Conservation (phyloP, 495 filamentous ascomycete species). For the Aspergillus biplanus region DNA sequence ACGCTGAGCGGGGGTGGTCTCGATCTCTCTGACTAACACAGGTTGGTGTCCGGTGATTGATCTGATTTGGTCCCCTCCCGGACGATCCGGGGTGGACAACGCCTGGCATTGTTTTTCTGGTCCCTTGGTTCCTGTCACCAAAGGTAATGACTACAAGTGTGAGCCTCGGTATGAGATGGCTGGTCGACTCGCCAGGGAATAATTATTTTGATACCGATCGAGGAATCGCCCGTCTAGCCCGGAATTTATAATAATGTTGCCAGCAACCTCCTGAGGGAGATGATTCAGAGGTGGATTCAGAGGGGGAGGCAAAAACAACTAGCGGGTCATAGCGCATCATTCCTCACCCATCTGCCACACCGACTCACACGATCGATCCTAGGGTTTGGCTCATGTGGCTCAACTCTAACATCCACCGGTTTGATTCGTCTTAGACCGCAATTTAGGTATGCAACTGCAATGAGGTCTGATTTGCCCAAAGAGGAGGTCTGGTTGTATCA, state of each 20-base stretch:
- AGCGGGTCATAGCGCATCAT: neutral
- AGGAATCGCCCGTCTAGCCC: too few relatives aligned
- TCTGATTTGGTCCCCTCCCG: constrained; percentile 18
- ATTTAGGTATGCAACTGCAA: neutral
- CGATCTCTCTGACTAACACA: neutral
- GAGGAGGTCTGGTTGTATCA: neutral
- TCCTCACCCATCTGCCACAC: neutral
- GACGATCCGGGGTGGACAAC: constrained; percentile 28
- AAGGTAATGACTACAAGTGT: neutral
- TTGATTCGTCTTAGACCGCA: neutral
- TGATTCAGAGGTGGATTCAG: neutral
- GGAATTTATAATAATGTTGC: too few relatives aligned
- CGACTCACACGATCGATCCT: neutral
- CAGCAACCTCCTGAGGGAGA: too few relatives aligned
- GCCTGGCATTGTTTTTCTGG: constrained; percentile 1
- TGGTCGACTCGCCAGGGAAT: neutral
- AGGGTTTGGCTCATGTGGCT: constrained; percentile 2
- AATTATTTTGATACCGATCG: neutral
- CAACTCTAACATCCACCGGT: neutral
- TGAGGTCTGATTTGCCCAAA: neutral
- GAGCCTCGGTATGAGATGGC: constrained; percentile 4
- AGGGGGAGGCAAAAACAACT: neutral
- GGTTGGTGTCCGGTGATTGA: constrained; percentile 2
- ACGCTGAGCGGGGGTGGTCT: constrained; percentile 1
- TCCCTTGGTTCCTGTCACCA: neutral